A percentile compares a stretch with the other conserved stretches of the same genome.
Conservation (phyloP, 768 basidiomycete species). For the Cubamyces sp. region DNA sequence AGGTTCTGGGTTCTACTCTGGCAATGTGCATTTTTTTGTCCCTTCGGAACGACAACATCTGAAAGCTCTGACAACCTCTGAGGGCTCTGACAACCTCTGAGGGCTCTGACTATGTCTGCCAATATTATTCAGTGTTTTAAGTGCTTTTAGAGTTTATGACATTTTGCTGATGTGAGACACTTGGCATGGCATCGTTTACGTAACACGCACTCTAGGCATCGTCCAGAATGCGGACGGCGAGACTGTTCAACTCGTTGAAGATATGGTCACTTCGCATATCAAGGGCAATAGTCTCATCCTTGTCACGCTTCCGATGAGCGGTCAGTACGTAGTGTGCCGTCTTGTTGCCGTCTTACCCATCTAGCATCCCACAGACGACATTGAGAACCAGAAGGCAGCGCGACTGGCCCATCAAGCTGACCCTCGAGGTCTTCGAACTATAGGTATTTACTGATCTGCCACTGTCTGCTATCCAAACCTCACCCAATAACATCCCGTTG, state of each 20-base stretch:
- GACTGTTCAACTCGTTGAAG: constrained; percentile 54
- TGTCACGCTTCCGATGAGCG: constrained; percentile 43
- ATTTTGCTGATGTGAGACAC: constrained; percentile 27
- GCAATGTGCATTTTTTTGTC: too few species aligned
- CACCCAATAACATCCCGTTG: too few species aligned
- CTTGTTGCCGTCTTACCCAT: too few species aligned
- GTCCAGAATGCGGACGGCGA: constrained; percentile 13
- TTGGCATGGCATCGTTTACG: constrained; percentile 7
- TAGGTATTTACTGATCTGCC: constrained; percentile 47
- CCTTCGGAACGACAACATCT: too few species aligned
- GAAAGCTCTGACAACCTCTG: too few species aligned
- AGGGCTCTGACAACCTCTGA: too few species aligned
- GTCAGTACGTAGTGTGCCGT: constrained; percentile 43
- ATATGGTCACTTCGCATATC: constrained; percentile 62
- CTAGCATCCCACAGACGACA: too few species aligned
- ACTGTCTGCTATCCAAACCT: too few species aligned
- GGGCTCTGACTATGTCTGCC: too few species aligned
- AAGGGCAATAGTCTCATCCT: constrained; percentile 62
- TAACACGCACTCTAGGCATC: constrained; percentile 30
- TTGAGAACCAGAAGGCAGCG: constrained; percentile 77
- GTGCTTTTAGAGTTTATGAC: too few species aligned
- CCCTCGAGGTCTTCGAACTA: constrained; percentile 63
- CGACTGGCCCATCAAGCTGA: constrained; percentile 61
- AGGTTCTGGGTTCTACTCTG: too few species aligned
- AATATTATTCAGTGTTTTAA: too few species aligned